Conservation (phyloP, 345 rosid species). For the Zanthoxylum bungeanum region DNA sequence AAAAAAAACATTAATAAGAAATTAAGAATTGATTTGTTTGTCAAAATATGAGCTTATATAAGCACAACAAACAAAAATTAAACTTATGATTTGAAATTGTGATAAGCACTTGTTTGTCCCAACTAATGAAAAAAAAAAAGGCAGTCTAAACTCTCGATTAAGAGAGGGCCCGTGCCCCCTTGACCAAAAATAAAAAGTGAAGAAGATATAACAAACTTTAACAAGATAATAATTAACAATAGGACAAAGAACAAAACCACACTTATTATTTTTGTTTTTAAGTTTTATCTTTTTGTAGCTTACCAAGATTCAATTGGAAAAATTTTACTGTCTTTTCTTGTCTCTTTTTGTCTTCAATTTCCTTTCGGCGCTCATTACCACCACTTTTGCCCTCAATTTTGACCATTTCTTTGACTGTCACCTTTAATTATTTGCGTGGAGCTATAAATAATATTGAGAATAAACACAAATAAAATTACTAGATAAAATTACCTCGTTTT, state of each 20-base stretch:
- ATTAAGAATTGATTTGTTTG: too few species aligned
- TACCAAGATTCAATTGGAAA: conserved; percentile 19
- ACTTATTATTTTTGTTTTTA: neutral
- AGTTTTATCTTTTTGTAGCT: neutral
- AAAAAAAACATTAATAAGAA: too few species aligned
- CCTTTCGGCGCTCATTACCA: conserved; percentile 52
- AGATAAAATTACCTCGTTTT: too few species aligned
- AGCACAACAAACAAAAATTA: neutral
- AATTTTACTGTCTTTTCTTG: conserved; percentile 25
- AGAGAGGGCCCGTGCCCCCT: conserved; percentile 2
- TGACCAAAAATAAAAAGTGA: conserved; percentile 24
- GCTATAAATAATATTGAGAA: too few species aligned
- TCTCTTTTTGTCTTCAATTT: conserved; percentile 9
- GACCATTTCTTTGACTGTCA: conserved; percentile 32
- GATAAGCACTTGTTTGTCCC: neutral
- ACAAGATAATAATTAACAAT: conserved; percentile 21
- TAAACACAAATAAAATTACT: too few species aligned
- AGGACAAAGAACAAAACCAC: conserved; percentile 22
- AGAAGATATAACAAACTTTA: conserved; percentile 9
- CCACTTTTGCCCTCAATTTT: conserved; percentile 11
- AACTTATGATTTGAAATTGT: neutral
- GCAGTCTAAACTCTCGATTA: conserved; percentile 27
- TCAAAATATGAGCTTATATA: neutral
- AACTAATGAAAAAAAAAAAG: conserved; percentile 1
- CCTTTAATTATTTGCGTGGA: too few species aligned